A percentile compares a stretch with the other conserved stretches of the same genome.
phyloP scores from a whole-genome alignment of 139 green algal genomes.

The Micractinium conductrix region DNA sequence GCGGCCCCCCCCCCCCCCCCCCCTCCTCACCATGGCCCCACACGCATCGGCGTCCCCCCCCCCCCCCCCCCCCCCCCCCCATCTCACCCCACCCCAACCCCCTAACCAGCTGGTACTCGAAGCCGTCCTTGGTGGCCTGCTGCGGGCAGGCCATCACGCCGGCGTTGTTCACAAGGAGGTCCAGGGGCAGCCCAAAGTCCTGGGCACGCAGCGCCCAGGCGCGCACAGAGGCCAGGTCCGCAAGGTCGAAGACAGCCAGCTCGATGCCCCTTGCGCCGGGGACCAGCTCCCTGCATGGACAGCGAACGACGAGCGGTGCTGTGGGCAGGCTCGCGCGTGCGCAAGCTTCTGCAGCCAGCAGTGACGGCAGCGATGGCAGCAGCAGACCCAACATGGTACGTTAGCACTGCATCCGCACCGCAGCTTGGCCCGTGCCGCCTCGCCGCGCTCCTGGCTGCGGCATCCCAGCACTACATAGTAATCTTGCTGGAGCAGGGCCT shows the following conservation, averaged over 20 bases:
- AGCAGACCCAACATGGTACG: too few relatives aligned
- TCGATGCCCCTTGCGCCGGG: slow-evolving; percentile 50
- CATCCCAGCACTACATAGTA: slow-evolving; percentile 73
- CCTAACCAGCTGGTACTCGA: slow-evolving; percentile 80
- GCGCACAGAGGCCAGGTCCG: slow-evolving; percentile 61
- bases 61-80: too few relatives aligned
- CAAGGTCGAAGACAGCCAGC: slow-evolving; percentile 65
- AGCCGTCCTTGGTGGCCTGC: slow-evolving; percentile 75
- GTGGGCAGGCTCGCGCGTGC: too few relatives aligned
- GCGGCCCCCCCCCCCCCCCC: too few relatives aligned
- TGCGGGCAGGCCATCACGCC: slow-evolving; percentile 83
- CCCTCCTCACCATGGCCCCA: too few relatives aligned
- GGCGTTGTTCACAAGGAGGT: slow-evolving; percentile 88
- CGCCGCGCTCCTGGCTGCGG: slow-evolving; percentile 58
- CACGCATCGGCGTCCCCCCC: too few relatives aligned
- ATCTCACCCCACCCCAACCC: too few relatives aligned
- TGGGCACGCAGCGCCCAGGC: slow-evolving; percentile 56
- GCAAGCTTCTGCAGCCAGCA: too few relatives aligned
- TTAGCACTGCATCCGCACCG: slow-evolving; percentile 43
- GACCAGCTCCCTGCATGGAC: slow-evolving; percentile 38
- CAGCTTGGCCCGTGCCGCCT: slow-evolving; percentile 51
- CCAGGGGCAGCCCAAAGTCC: slow-evolving; percentile 59
- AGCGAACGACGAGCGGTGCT: too few relatives aligned
- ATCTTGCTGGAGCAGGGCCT: slow-evolving; percentile 56
- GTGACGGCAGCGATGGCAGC: too few relatives aligned